A percentile compares a stretch with the other conserved stretches of the same genome.
phyloP scores from a whole-genome alignment of 495 filamentous ascomycete species.

The Friedmanniomyces endolithicus region DNA sequence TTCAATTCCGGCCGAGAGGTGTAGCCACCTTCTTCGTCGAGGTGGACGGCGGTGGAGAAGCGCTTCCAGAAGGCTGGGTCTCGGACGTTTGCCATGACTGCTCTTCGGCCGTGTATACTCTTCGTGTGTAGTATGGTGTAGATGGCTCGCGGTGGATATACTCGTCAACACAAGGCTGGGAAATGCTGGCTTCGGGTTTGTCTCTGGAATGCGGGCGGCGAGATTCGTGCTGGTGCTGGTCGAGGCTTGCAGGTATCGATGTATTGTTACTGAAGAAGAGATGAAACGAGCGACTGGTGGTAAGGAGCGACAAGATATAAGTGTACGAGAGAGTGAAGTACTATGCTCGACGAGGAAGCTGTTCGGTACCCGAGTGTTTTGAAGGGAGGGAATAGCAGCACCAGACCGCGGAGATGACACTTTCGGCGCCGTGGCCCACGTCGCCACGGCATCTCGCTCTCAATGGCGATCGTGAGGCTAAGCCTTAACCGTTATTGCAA shows the following conservation, averaged over 20 bases:
- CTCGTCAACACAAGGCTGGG: background rate
- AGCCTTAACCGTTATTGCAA: background rate
- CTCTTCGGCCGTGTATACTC: background rate
- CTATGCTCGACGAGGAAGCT: background rate
- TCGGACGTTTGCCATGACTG: constrained; percentile 21
- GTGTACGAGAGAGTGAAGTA: constrained; percentile 7
- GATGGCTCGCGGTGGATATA: background rate
- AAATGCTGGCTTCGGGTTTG: background rate
- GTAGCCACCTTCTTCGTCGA: constrained; percentile 26
- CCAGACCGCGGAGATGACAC: background rate
- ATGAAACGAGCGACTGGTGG: background rate
- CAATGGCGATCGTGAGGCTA: background rate
- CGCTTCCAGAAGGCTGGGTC: constrained; percentile 53
- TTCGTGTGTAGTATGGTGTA: background rate
- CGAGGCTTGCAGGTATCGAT: background rate
- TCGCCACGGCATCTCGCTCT: background rate
- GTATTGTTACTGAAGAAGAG: background rate
- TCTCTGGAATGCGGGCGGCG: background rate
- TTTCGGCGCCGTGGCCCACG: background rate
- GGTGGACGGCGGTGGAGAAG: constrained; percentile 48
- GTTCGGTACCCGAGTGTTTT: background rate
- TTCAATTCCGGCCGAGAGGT: constrained; percentile 23
- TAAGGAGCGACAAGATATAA: constrained; percentile 1
- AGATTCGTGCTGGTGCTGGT: background rate
- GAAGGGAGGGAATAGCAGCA: no score